These are phyloP conservation scores for Mallotus nudiflorus DNA, from an alignment of 345 rosid species.

Conservation along the genomic window DNA sequence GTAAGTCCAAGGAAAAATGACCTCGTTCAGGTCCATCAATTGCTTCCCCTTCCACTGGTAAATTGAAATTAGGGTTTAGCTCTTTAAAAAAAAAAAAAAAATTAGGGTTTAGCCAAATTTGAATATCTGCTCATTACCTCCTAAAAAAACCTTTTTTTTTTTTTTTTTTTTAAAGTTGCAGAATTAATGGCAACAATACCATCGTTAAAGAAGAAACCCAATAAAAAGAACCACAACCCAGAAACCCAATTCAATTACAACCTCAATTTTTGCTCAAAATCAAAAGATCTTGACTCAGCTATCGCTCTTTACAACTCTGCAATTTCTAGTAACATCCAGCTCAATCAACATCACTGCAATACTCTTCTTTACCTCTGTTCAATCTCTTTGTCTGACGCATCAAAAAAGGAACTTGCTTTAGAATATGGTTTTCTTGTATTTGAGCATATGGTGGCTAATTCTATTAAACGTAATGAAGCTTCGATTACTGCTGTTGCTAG, in stretches of 20 bases:
- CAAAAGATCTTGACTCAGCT: conserved; percentile 63
- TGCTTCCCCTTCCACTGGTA: too few species aligned
- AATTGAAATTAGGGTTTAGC: too few species aligned
- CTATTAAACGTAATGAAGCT: conserved; percentile 64
- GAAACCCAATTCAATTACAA: conserved; percentile 54
- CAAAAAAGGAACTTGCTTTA: conserved; percentile 33
- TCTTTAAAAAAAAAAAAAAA: too few species aligned
- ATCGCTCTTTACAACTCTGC: conserved; percentile 63
- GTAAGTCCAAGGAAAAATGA: too few species aligned
- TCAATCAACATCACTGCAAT: conserved; percentile 63
- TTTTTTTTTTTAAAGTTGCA: not conserved
- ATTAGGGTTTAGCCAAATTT: not conserved
- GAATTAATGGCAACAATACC: conserved; percentile 33
- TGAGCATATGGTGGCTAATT: conserved; percentile 51
- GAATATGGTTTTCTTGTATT: conserved; percentile 56
- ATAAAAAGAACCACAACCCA: conserved; percentile 35
- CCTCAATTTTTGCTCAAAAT: conserved; percentile 65
- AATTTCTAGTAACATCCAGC: conserved; percentile 35
- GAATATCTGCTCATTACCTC: too few species aligned
- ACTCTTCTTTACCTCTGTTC: conserved; percentile 75
- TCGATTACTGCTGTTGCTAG: conserved; percentile 64
- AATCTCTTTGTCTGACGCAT: conserved; percentile 37
- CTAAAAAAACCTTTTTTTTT: too few species aligned
- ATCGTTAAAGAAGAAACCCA: conserved; percentile 43
- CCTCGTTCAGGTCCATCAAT: too few species aligned